phyloP scores from a whole-genome alignment of 179 eudicot genomes.

The Silene coronaria region DNA sequence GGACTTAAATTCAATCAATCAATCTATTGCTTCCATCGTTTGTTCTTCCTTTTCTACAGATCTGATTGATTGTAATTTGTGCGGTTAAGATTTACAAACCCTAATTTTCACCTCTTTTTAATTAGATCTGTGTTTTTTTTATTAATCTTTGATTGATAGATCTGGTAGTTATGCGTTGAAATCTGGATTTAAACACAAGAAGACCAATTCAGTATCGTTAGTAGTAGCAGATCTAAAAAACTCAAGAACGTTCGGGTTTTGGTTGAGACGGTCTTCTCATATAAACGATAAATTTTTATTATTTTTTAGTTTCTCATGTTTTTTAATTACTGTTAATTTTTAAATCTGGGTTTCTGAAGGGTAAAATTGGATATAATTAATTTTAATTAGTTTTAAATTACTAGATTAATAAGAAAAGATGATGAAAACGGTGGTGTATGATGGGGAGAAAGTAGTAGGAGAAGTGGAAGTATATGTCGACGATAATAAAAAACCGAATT shows the following conservation, averaged over 20 bases:
- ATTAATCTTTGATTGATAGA: neutral
- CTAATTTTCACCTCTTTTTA: conserved; percentile 14
- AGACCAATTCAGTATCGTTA: neutral
- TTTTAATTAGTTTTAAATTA: neutral
- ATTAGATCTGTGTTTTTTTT: neutral
- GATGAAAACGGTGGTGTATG: conserved; percentile 49
- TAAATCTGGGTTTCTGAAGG: neutral
- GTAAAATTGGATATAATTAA: neutral
- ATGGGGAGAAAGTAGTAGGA: conserved; percentile 71
- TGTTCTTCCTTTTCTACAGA: conserved; percentile 13
- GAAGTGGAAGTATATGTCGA: conserved; percentile 62
- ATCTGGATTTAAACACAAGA: conserved; percentile 17
- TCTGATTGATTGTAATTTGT: conserved; percentile 21
- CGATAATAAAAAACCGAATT: conserved; percentile 23
- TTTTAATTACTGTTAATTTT: neutral
- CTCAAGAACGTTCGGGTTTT: neutral
- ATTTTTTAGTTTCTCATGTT: neutral
- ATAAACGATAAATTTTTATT: neutral
- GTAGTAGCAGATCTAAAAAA: neutral
- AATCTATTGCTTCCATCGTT: conserved; percentile 6
- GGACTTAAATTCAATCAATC: neutral
- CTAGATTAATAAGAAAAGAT: conserved; percentile 10
- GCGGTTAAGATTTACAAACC: neutral
- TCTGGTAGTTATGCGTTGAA: conserved; percentile 9
- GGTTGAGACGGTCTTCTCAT: neutral